Percentiles rank a stretch among this genome's conserved stretches.
These are phyloP conservation scores for Cladosporium oxysporum DNA, from an alignment of 2,329 filamentous ascomycete genomes.

Conservation along the genomic window DNA sequence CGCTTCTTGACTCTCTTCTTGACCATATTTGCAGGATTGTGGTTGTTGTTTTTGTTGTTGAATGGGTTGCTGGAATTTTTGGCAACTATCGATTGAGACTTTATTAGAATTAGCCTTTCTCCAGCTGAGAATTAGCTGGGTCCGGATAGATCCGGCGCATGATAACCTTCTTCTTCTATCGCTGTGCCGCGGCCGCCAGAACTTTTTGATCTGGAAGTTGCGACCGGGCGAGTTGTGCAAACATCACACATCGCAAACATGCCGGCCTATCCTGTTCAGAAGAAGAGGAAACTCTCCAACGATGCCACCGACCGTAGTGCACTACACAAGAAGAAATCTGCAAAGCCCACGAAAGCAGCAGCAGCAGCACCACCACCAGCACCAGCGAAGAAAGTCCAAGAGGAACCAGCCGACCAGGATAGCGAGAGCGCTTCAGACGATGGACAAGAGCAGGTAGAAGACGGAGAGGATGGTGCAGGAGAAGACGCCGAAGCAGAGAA, in stretches of 20 bases:
- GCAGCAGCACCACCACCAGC: conserved; percentile 8
- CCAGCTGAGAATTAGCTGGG: conserved; percentile 5
- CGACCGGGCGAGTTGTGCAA: not conserved
- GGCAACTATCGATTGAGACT: conserved; percentile 6
- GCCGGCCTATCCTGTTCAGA: conserved; percentile 41
- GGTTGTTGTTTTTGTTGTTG: conserved; percentile 5
- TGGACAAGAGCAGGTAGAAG: conserved; percentile 24
- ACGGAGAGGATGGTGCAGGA: conserved; percentile 26
- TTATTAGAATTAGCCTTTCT: conserved; percentile 8
- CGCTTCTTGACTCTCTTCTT: conserved; percentile 82
- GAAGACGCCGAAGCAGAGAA: conserved; percentile 42
- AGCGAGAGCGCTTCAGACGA: conserved; percentile 31
- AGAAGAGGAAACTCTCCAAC: conserved; percentile 44
- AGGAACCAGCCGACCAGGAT: conserved; percentile 7
- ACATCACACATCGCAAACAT: conserved; percentile 30
- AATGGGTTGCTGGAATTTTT: conserved; percentile 9
- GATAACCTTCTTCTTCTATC: conserved; percentile 10
- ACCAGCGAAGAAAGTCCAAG: not conserved
- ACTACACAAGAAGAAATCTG: conserved; percentile 15
- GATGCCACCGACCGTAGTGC: conserved; percentile 5
- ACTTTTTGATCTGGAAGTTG: not conserved
- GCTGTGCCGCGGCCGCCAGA: not conserved
- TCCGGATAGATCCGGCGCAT: conserved; percentile 17
- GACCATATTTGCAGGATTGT: conserved; percentile 57
- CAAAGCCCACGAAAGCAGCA: conserved; percentile 10